Evolutionary conservation across 2,329 filamentous ascomycete genomes (phyloP), one percentile per base, ranked within the genome.

Genomic region (Trichophyton mentagrophytes): DNA sequence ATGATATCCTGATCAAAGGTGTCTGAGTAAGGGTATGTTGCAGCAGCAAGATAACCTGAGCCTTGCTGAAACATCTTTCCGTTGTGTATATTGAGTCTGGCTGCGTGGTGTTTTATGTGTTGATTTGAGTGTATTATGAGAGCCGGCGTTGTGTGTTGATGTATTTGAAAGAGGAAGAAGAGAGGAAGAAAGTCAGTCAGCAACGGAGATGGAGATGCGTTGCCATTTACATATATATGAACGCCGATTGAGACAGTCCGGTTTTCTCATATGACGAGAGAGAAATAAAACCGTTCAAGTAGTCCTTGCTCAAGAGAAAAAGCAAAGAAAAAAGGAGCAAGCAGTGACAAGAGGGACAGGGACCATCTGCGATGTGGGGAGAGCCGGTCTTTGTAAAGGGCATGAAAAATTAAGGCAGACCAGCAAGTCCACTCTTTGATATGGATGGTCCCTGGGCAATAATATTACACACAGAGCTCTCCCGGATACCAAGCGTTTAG

Each of bases 1-100:
- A 59, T 59, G 40, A 59, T 46, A 36, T 59, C 57, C 25, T 49
- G 42, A 47, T 59, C 57, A 36, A 59, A 13, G 13, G 44, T 33
- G 40, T 49, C 40, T 22, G 42, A 36, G 44, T 59, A 30, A 27
- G 57, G 36, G 22, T 46, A 20, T 40, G 33, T 3, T 3, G 20
- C 56, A 36, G 17, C 22, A 58, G 36, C 51, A 36, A 55, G 51
- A 55, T 55, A 55, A 53, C 47, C 27, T 2, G 47, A 53, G 51
- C 30, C 15, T 33, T 55, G 51, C 27, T 55, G 51, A 15, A 55
- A 55, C 51, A 55, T 55, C 9, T 36, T 55, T 36, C 8, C 11
- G 46, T 51, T 9, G 9, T 30, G 3, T 47, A 8, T 51, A 11
- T 9, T 27, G 46, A 22, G 20, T 51, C n/a, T 46, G 42, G 6